Conservation (phyloP, 352 stramenopile species). For the Globisporangium parvum region DNA sequence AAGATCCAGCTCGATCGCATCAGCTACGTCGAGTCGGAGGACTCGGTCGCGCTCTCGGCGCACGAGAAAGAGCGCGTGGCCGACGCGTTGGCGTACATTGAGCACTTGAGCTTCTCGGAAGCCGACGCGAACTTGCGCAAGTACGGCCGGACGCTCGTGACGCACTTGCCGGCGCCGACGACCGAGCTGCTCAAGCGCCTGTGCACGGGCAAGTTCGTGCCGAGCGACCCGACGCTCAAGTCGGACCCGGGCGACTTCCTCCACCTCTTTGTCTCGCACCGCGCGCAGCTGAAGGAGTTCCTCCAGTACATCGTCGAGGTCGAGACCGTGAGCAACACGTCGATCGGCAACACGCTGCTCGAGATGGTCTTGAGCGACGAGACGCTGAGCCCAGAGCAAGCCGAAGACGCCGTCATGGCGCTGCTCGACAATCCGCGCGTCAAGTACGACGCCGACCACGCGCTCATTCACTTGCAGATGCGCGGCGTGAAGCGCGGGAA, state of each 20-base stretch:
- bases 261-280: slow-evolving; percentile 91
- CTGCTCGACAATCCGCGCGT: slow-evolving; percentile 89
- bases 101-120: slow-evolving; percentile 78
- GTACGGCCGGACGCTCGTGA: slow-evolving; percentile 88
- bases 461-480: too few relatives aligned
- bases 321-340: slow-evolving; percentile 84
- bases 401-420: slow-evolving; percentile 76
- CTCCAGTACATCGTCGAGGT: slow-evolving; percentile 88
- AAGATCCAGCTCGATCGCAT: slow-evolving; percentile 91
- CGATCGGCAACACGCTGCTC: slow-evolving; percentile 85
- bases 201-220: slow-evolving; percentile 83
- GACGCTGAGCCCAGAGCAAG: slow-evolving; percentile 41
- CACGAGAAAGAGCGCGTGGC: slow-evolving; percentile 77
- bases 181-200: slow-evolving; percentile 88
- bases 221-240: slow-evolving; percentile 47
- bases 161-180: slow-evolving; percentile 77
- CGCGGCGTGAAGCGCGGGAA: too few relatives aligned
- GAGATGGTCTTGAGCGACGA: slow-evolving; percentile 81
- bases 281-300: slow-evolving; percentile 83
- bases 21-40: slow-evolving; percentile 79
- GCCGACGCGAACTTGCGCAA: slow-evolving; percentile 82
- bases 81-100: slow-evolving; percentile 90
- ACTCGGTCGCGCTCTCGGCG: slow-evolving; percentile 58
- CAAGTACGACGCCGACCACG: too few relatives aligned
- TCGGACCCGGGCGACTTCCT: slow-evolving; percentile 86